A percentile compares a stretch with the other conserved stretches of the same genome.
phyloP scores from a whole-genome alignment of 208 protist genomes.

The Entamoeba dispar region DNA sequence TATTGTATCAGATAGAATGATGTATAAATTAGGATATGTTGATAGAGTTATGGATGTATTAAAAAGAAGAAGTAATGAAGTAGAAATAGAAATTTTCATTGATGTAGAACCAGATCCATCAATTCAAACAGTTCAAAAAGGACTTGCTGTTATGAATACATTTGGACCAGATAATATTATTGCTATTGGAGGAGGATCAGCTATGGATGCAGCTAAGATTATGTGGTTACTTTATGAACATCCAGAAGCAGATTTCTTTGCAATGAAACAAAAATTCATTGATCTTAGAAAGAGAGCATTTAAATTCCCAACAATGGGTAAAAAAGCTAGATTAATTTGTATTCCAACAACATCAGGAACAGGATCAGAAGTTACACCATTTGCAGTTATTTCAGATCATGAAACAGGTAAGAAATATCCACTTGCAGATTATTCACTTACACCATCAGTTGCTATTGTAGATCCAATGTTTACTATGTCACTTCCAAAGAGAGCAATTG shows the following conservation, averaged over 20 bases:
- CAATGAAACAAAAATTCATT: not conserved
- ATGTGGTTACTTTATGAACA: slow-evolving; percentile 40
- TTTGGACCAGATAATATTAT: not conserved
- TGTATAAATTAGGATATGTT: slow-evolving; percentile 14
- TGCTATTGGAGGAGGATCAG: slow-evolving; percentile 50
- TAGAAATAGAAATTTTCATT: not conserved
- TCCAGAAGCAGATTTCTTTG: slow-evolving; percentile 8
- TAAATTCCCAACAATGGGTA: slow-evolving; percentile 4
- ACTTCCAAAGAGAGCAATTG: not conserved
- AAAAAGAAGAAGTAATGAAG: not conserved
- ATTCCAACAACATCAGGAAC: slow-evolving; percentile 45
- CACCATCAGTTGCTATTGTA: not conserved
- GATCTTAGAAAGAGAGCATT: not conserved
- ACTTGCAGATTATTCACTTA: slow-evolving; percentile 20
- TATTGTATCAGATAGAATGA: slow-evolving; percentile 17
- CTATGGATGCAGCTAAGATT: slow-evolving; percentile 56
- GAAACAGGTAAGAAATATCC: slow-evolving; percentile 28
- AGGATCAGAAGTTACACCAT: slow-evolving; percentile 55
- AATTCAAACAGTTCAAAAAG: not conserved
- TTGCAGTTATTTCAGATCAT: slow-evolving; percentile 42
- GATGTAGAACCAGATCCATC: not conserved
- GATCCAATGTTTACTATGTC: not conserved
- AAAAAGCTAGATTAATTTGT: not conserved
- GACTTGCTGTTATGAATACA: not conserved
- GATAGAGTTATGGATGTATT: not conserved